A percentile compares a stretch with the other conserved stretches of the same genome.
These are phyloP conservation scores for Haplosporangium gracile DNA, from an alignment of 192 early-diverging fungal species.

Conservation along the genomic window DNA sequence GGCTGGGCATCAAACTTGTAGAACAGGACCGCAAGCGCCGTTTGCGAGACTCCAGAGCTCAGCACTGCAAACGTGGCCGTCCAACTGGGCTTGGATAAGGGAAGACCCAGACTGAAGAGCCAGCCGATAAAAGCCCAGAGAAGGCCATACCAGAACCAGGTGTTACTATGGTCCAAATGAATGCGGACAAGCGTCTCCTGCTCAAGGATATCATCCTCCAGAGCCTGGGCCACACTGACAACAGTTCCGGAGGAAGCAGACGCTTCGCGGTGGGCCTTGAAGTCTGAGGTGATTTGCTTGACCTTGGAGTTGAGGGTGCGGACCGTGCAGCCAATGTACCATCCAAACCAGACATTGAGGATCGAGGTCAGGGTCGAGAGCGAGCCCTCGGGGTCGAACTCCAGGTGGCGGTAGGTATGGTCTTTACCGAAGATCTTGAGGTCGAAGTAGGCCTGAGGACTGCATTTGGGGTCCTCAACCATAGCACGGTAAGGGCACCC, in stretches of 20 bases:
- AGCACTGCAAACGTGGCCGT: constrained; percentile 66
- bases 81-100: constrained; percentile 70
- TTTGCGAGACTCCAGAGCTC: constrained; percentile 47
- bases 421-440: constrained; percentile 51
- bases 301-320: constrained; percentile 37
- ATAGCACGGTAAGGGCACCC: constrained; percentile 33
- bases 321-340: constrained; percentile 59
- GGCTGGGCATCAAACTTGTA: constrained; percentile 59
- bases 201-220: constrained; percentile 33
- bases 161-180: constrained; percentile 22
- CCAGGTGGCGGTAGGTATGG: constrained; percentile 56
- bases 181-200: constrained; percentile 30
- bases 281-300: constrained; percentile 27
- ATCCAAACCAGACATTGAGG: constrained; percentile 63
- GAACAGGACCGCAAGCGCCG: constrained; percentile 50
- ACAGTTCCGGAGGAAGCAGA: no score
- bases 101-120: constrained; percentile 55
- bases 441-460: constrained; percentile 64
- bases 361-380: constrained; percentile 67
- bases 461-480: constrained; percentile 59
- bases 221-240: neutral
- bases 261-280: constrained; percentile 26
- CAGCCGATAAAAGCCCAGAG: constrained; percentile 46
- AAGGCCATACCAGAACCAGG: constrained; percentile 51
- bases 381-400: constrained; percentile 68